A percentile compares a stretch with the other conserved stretches of the same genome.
Conservation (phyloP, 306 rosid genomes). For the Pterocarpus santalinus region DNA sequence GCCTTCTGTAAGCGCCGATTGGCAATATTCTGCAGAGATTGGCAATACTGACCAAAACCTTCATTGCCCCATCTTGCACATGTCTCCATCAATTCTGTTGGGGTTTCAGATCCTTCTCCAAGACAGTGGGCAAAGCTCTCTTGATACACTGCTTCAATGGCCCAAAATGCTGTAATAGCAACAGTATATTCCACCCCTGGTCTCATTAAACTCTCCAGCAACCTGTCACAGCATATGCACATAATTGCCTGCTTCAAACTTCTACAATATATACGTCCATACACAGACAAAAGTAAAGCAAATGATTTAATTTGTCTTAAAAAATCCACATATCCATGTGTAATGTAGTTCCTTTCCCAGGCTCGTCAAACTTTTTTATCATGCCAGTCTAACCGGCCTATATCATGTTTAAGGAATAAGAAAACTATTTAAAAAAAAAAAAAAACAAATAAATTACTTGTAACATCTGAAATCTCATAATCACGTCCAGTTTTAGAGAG, state of each 20-base stretch:
- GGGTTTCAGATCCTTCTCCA: conserved; percentile 70
- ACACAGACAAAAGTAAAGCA: background rate
- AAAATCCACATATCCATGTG: background rate
- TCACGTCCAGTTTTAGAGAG: too few relatives aligned
- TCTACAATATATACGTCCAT: background rate
- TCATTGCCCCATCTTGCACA: conserved; percentile 89
- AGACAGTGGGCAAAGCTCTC: conserved; percentile 83
- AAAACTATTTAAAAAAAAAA: too few relatives aligned
- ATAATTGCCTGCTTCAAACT: conserved; percentile 2
- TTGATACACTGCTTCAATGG: conserved; percentile 83
- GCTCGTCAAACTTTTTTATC: background rate
- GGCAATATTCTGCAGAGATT: conserved; percentile 59
- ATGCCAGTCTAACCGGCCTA: too few relatives aligned
- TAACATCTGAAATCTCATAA: too few relatives aligned
- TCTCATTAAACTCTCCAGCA: conserved; percentile 70
- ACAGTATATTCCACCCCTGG: conserved; percentile 69
- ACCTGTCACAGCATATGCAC: conserved; percentile 57
- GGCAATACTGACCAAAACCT: conserved; percentile 74
- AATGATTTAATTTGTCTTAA: background rate
- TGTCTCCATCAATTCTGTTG: conserved; percentile 67
- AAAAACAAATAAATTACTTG: too few relatives aligned
- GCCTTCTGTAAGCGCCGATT: conserved; percentile 60
- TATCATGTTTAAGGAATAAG: too few relatives aligned
- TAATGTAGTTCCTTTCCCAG: background rate
- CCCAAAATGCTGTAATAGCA: conserved; percentile 80